Conservation (phyloP, 176 grass and related monocot species). For the Carex kokanica region DNA sequence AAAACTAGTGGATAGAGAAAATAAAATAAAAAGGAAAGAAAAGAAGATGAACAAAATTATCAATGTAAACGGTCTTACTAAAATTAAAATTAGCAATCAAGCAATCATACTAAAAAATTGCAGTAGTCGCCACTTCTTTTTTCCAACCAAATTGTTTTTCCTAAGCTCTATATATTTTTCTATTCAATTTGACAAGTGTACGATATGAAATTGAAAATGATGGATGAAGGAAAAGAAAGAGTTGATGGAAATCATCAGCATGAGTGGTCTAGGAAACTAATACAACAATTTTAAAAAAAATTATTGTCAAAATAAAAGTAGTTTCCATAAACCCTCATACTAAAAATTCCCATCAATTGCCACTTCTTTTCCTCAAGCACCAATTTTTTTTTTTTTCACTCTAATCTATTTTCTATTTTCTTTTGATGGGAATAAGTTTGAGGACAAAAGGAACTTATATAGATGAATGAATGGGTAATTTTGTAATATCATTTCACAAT, state of each 20-base stretch:
- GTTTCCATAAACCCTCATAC: neutral
- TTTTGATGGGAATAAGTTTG: neutral
- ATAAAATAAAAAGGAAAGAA: no score
- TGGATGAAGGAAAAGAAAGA: neutral
- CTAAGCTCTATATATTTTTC: neutral
- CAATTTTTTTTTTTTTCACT: no score
- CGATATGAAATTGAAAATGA: neutral
- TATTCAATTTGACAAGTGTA: neutral
- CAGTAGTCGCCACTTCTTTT: no score
- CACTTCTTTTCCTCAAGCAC: neutral
- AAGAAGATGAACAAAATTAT: no score
- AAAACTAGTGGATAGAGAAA: no score
- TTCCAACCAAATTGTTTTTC: no score
- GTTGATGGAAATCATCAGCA: neutral
- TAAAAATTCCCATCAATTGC: neutral
- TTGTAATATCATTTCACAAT: no score
- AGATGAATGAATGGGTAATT: neutral
- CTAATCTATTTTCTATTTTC: neutral
- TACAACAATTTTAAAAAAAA: neutral
- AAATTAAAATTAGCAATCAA: no score
- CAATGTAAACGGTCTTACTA: no score
- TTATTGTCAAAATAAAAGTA: neutral
- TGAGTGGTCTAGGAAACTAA: slow-evolving; percentile 8
- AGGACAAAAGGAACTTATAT: neutral
- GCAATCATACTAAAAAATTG: no score